Base-by-base conservation (phyloP, 805 yeast species). In the Yarrowia phangngaensis region DNA sequence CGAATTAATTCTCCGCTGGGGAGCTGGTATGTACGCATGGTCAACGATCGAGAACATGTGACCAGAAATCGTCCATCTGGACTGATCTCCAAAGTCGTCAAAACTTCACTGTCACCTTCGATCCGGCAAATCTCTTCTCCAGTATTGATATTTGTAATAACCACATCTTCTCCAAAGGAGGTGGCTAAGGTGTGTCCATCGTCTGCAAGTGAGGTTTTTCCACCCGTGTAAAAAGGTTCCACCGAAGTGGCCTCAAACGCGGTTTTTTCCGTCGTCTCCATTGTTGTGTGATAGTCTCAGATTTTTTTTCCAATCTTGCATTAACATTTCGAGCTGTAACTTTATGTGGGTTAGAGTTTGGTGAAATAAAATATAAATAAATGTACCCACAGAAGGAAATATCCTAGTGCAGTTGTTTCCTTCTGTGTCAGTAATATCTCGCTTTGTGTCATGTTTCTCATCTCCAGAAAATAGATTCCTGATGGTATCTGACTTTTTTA, bases 221-320 rank as follows among this genome's bases (percentile, higher is more conserved):
- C 86, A 20, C 97, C 95, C 12, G 85, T 77, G 62, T 86, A 92
- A 57, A 89, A 80, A 12, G 98, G 97, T 46, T 78, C 80, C 30
- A 90, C 71, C 49, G 77, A 74, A 8, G 57, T 58, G 53, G 71
- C 67, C 50, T 63, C 66, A 55, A 70, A 76, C 15, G 74, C 66
- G 4, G 73, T 68, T 51, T 65, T 70, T 24, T 32, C 38, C 31
- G 32, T 23, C 17, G 33, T 31, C 20, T 45, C 50, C 50, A 45
- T 45, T 14, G 33, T 28, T 3, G 8, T 40, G 13, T 28, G 24
- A 19, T 26, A 9, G 9, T 14, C 19, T 27, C 4, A 13, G 12
- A 8, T 24, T 16, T 38, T 38, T 38, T 38, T 38, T 38, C 32
- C 32, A 17, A 38, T 38, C 45, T 38, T 38, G 45, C 45, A 38